phyloP scores from a whole-genome alignment of 2,329 filamentous ascomycete genomes.

The Cyanodermella asteris region DNA sequence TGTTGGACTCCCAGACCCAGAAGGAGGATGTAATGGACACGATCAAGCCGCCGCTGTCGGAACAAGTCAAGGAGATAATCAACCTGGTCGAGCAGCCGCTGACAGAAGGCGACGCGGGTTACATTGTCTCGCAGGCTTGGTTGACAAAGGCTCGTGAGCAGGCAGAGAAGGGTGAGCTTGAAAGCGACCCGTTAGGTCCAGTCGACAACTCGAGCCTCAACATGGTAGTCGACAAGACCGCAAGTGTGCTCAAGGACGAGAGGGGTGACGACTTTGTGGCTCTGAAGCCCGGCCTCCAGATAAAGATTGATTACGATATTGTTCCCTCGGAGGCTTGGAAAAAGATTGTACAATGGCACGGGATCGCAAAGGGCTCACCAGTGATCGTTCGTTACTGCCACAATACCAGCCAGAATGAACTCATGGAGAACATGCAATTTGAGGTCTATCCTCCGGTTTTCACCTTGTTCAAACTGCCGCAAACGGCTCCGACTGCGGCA shows the following conservation, averaged over 20 bases:
- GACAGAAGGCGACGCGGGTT: constrained; percentile 54
- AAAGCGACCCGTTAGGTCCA: constrained; percentile 48
- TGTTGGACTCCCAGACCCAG: no score
- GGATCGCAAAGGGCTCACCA: constrained; percentile 43
- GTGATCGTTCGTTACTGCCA: constrained; percentile 58
- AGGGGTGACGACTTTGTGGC: constrained; percentile 40
- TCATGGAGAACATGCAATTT: constrained; percentile 48
- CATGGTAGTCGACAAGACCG: constrained; percentile 27
- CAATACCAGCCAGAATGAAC: constrained; percentile 42
- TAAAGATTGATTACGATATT: constrained; percentile 51
- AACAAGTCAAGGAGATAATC: constrained; percentile 54
- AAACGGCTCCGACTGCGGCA: constrained; percentile 33
- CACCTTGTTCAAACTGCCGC: constrained; percentile 58
- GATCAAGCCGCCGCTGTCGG: constrained; percentile 36
- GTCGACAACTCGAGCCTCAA: constrained; percentile 77
- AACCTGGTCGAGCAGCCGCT: constrained; percentile 31
- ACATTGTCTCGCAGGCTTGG: constrained; percentile 62
- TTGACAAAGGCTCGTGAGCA: constrained; percentile 42
- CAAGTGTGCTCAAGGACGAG: constrained; percentile 20
- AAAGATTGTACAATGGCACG: constrained; percentile 62
- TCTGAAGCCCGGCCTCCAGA: constrained; percentile 42
- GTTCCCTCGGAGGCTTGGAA: constrained; percentile 67
- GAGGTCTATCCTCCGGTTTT: constrained; percentile 74
- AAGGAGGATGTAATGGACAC: not conserved
- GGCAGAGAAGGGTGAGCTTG: constrained; percentile 33